These are phyloP conservation scores for Pichia rugopelliculosa DNA, from an alignment of 805 yeast genomes.

Conservation along the genomic window DNA sequence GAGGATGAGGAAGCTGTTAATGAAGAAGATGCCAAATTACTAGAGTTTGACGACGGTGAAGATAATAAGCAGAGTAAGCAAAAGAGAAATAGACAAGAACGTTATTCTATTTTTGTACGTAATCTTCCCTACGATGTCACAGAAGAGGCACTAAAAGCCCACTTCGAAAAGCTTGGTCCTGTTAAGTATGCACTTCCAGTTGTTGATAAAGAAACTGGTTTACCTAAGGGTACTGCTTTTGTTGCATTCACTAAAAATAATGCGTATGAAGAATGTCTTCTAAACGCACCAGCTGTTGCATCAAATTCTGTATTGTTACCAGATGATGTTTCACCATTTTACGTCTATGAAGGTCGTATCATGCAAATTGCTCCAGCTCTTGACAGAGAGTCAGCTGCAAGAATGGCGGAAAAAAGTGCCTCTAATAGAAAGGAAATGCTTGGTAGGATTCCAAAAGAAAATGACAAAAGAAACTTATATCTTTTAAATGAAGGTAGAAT, in stretches of 20 bases:
- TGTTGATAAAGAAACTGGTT: constrained; percentile 72
- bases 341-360: constrained; percentile 89
- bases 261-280: constrained; percentile 60
- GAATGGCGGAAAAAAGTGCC: constrained; percentile 66
- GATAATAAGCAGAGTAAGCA: constrained; percentile 28
- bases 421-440: constrained; percentile 62
- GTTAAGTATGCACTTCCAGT: constrained; percentile 93
- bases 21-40: constrained; percentile 26
- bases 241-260: constrained; percentile 69
- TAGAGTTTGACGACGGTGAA: constrained; percentile 29
- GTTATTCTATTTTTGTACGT: constrained; percentile 74
- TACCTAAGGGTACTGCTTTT: constrained; percentile 92
- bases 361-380: constrained; percentile 79
- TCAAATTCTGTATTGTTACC: constrained; percentile 66
- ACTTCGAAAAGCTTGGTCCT: constrained; percentile 76
- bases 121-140: constrained; percentile 95
- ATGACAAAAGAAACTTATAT: constrained; percentile 78
- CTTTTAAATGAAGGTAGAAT: constrained; percentile 92
- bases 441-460: constrained; percentile 74
- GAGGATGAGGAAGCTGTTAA: constrained; percentile 13
- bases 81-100: constrained; percentile 55
- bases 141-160: constrained; percentile 65
- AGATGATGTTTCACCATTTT: constrained; percentile 84
- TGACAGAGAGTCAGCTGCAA: constrained; percentile 73
- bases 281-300: constrained; percentile 66